phyloP scores from a whole-genome alignment of 2,329 filamentous ascomycete species.

The Claviceps paspali region DNA sequence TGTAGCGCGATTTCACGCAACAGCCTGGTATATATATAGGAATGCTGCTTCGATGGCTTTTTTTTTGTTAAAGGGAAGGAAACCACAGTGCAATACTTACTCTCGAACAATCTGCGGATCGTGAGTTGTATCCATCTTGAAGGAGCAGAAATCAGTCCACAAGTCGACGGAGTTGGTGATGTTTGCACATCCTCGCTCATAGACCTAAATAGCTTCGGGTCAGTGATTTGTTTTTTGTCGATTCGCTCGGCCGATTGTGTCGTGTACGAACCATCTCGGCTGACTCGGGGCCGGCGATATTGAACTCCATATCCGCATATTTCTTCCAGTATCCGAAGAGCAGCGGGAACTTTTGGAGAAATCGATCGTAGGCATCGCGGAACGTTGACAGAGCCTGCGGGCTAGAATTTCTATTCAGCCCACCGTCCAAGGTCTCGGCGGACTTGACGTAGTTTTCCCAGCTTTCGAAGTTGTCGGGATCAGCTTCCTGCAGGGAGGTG shows the following conservation, averaged over 20 bases:
- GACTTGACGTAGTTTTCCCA: constrained; percentile 88
- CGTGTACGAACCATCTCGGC: constrained; percentile 67
- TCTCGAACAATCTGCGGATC: constrained; percentile 93
- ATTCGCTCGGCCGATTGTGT: neutral
- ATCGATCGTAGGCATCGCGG: constrained; percentile 78
- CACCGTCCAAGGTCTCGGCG: constrained; percentile 75
- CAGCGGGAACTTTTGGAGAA: constrained; percentile 86
- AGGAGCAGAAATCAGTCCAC: constrained; percentile 93
- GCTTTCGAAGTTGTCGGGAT: constrained; percentile 80
- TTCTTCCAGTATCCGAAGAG: constrained; percentile 99
- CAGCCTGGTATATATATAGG: constrained; percentile 19
- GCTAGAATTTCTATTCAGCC: constrained; percentile 90
- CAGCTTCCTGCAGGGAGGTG: constrained; percentile 32
- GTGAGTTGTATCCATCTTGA: constrained; percentile 96
- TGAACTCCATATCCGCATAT: constrained; percentile 95
- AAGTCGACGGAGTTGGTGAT: constrained; percentile 89
- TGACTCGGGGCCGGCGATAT: constrained; percentile 89
- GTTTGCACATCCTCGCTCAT: constrained; percentile 86
- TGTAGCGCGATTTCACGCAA: constrained; percentile 21
- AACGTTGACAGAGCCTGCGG: constrained; percentile 81
- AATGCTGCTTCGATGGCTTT: constrained; percentile 31
- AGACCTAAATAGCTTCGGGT: constrained; percentile 43
- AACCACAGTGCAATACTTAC: constrained; percentile 67
- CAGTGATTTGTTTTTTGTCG: neutral
- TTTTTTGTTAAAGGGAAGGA: constrained; percentile 56